A percentile compares a stretch with the other conserved stretches of the same genome.
phyloP scores from a whole-genome alignment of 495 filamentous ascomycete species.

The Tuber brumale region DNA sequence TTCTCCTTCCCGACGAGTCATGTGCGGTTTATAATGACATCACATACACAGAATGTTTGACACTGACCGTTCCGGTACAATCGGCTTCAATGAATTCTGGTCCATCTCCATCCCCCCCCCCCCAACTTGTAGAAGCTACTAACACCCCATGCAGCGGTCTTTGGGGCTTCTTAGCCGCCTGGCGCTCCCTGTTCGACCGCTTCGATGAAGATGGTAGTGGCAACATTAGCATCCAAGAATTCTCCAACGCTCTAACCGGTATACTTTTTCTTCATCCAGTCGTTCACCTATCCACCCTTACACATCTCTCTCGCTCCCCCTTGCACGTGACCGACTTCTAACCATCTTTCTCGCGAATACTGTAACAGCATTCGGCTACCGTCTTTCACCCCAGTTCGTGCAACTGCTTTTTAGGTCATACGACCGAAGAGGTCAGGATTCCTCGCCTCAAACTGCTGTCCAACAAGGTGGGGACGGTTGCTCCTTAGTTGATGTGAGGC shows the following conservation, averaged over 20 bases:
- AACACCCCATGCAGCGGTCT: slow-evolving; percentile 51
- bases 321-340: neutral
- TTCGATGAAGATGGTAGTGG: slow-evolving; percentile 87
- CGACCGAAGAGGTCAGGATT: slow-evolving; percentile 47
- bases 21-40: slow-evolving; percentile 20
- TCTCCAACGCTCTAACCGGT: slow-evolving; percentile 73
- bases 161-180: slow-evolving; percentile 91
- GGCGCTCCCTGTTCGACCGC: slow-evolving; percentile 88
- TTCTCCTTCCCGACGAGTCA: neutral
- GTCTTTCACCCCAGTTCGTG: slow-evolving; percentile 75
- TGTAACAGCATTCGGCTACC: slow-evolving; percentile 73
- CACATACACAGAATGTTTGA: slow-evolving; percentile 71
- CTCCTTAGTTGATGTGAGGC: slow-evolving; percentile 24
- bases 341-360: slow-evolving; percentile 11
- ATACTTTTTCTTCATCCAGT: neutral
- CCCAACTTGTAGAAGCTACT: slow-evolving; percentile 8
- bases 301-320: neutral
- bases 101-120: slow-evolving; percentile 29
- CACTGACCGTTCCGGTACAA: slow-evolving; percentile 74
- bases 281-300: neutral
- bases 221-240: slow-evolving; percentile 78
- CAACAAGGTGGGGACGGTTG: slow-evolving; percentile 40
- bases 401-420: slow-evolving; percentile 69
- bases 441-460: slow-evolving; percentile 36
- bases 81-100: slow-evolving; percentile 93